These are phyloP conservation scores for Aureobasidium sp. DNA, from an alignment of 2,329 filamentous ascomycete genomes.

Conservation along the genomic window DNA sequence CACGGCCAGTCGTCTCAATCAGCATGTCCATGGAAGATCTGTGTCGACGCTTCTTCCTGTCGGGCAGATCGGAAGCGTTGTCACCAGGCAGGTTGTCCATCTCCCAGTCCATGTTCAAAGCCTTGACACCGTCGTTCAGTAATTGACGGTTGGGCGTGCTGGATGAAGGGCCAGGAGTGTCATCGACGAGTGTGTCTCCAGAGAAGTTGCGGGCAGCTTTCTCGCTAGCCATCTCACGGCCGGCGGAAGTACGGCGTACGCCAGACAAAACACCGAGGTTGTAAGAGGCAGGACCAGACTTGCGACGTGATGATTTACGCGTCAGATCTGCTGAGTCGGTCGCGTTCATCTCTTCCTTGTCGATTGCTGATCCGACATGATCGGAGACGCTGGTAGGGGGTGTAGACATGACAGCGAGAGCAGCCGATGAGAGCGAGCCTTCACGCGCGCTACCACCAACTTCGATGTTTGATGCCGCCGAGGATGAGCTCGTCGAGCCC, in stretches of 20 bases:
- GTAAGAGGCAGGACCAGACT: constrained; percentile 54
- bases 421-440: constrained; percentile 41
- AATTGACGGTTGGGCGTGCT: constrained; percentile 16
- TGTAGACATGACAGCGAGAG: constrained; percentile 45
- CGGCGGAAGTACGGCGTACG: constrained; percentile 16
- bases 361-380: constrained; percentile 39
- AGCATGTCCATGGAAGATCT: constrained; percentile 12
- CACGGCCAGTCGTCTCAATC: constrained; percentile 8
- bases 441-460: constrained; percentile 28
- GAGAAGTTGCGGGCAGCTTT: constrained; percentile 23
- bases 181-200: constrained; percentile 29
- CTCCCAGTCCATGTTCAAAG: constrained; percentile 34
- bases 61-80: neutral
- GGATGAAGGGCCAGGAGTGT: constrained; percentile 19
- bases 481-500: constrained; percentile 32
- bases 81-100: constrained; percentile 13
- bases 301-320: constrained; percentile 41
- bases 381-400: constrained; percentile 57
- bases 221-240: constrained; percentile 13
- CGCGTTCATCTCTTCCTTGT: constrained; percentile 18
- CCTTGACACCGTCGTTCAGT: constrained; percentile 37
- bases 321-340: neutral
- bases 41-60: constrained; percentile 9
- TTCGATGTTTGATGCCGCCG: constrained; percentile 33
- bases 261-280: constrained; percentile 38